A percentile compares a stretch with the other conserved stretches of the same genome.
phyloP scores from a whole-genome alignment of 352 stramenopile genomes.

The Globisporangium carolinianum region DNA sequence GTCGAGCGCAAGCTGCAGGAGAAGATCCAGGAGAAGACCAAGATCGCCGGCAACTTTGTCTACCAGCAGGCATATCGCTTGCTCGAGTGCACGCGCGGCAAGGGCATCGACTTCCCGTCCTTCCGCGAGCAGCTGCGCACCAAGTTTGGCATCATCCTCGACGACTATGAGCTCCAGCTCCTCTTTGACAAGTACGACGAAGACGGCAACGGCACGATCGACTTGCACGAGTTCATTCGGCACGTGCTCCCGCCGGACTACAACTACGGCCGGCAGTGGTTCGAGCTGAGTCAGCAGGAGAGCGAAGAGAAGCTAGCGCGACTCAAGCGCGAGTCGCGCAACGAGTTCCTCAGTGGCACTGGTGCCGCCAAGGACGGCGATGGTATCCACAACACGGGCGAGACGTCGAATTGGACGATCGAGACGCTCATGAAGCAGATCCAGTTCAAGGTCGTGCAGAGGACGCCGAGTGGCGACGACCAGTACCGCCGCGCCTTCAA shows the following conservation, averaged over 20 bases:
- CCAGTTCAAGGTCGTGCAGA: constrained; percentile 72
- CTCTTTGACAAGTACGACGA: constrained; percentile 86
- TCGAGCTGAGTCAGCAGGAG: constrained; percentile 64
- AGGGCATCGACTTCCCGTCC: constrained; percentile 72
- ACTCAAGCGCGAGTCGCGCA: constrained; percentile 53
- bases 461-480: constrained; percentile 66
- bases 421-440: constrained; percentile 65
- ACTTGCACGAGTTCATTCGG: constrained; percentile 79
- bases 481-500: constrained; percentile 78
- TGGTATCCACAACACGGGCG: constrained; percentile 31
- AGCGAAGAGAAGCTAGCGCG: constrained; percentile 46
- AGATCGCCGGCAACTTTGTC: constrained; percentile 79
- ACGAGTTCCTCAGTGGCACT: constrained; percentile 50
- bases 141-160: constrained; percentile 76
- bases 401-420: constrained; percentile 57
- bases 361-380: constrained; percentile 14
- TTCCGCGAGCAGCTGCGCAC: constrained; percentile 70
- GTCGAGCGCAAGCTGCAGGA: constrained; percentile 78
- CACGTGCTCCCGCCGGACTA: constrained; percentile 71
- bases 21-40: constrained; percentile 83
- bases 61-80: constrained; percentile 83
- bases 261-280: constrained; percentile 68
- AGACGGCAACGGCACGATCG: constrained; percentile 70
- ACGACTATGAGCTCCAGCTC: constrained; percentile 59
- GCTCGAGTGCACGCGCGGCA: constrained; percentile 59